Conservation (phyloP, 768 basidiomycete species). For the Boletus sp. region DNA sequence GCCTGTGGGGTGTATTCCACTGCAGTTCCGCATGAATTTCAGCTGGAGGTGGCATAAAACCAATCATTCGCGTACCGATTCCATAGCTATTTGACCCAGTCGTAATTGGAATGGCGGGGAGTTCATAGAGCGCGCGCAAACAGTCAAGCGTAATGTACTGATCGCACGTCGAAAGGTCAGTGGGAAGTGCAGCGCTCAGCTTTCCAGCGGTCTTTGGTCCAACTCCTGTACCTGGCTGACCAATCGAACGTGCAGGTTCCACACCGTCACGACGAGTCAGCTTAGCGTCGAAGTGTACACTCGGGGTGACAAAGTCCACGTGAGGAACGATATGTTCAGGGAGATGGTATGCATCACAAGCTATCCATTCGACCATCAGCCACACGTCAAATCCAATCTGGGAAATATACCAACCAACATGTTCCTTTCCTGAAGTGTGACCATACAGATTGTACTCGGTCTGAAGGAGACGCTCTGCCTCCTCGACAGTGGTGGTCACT, state of each 20-base stretch:
- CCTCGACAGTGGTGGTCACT: slow-evolving; percentile 28
- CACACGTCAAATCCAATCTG: neutral
- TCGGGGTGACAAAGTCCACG: slow-evolving; percentile 34
- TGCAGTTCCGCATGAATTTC: neutral
- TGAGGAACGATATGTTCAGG: slow-evolving; percentile 33
- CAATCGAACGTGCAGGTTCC: slow-evolving; percentile 6
- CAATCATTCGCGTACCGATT: slow-evolving; percentile 20
- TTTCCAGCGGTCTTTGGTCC: slow-evolving; percentile 25
- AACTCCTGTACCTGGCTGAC: slow-evolving; percentile 12
- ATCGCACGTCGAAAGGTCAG: slow-evolving; percentile 24
- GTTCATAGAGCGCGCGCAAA: slow-evolving; percentile 29
- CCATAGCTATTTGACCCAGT: slow-evolving; percentile 26
- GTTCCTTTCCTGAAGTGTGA: slow-evolving; percentile 28
- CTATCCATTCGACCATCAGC: slow-evolving; percentile 10
- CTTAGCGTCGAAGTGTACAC: slow-evolving; percentile 33
- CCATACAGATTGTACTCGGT: slow-evolving; percentile 35
- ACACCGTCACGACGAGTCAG: slow-evolving; percentile 14
- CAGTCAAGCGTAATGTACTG: slow-evolving; percentile 31
- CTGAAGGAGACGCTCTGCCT: slow-evolving; percentile 34
- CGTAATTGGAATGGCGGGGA: slow-evolving; percentile 15
- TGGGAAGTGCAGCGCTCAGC: slow-evolving; percentile 2
- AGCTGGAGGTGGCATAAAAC: neutral
- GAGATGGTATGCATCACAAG: slow-evolving; percentile 35
- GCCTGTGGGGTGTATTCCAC: slow-evolving; percentile 35
- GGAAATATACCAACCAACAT: slow-evolving; percentile 21